Evolutionary conservation across 2,329 filamentous ascomycete species (phyloP).

Genomic region (Tricladium varicosporioides): DNA sequence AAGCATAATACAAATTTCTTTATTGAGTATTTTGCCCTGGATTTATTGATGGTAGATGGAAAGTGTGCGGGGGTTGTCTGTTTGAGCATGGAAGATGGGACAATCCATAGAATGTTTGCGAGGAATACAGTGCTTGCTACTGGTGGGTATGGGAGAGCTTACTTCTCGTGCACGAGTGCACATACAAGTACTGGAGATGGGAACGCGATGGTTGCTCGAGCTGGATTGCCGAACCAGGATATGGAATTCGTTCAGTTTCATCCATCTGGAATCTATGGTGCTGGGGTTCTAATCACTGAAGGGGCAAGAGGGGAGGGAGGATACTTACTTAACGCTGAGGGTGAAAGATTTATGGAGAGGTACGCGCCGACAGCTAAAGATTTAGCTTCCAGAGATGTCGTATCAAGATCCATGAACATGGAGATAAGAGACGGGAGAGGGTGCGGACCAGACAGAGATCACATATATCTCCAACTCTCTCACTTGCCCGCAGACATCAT

Average conservation of each 20-base stretch:
- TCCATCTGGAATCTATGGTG: conserved; percentile 49
- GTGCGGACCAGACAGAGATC: conserved; percentile 44
- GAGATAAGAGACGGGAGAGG: conserved; percentile 47
- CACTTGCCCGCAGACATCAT: conserved; percentile 47
- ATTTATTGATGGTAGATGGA: conserved; percentile 47
- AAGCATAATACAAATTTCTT: conserved; percentile 48
- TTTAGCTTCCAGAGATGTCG: conserved; percentile 47
- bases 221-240: conserved; percentile 47
- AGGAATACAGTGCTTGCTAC: conserved; percentile 48
- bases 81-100: conserved; percentile 48
- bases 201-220: conserved; percentile 48
- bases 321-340: conserved; percentile 46
- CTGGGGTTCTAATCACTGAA: conserved; percentile 49
- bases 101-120: conserved; percentile 46
- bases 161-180: conserved; percentile 48
- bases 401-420: conserved; percentile 46
- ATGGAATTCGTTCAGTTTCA: conserved; percentile 53
- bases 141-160: conserved; percentile 48
- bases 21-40: conserved; percentile 48
- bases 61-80: conserved; percentile 46
- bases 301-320: conserved; percentile 49
- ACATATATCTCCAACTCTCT: conserved; percentile 46
- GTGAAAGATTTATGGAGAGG: conserved; percentile 50
- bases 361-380: conserved; percentile 50
- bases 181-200: conserved; percentile 50